Base-by-base conservation (phyloP, 192 early-diverging fungal species). In the Obelidium mucronatum region DNA sequence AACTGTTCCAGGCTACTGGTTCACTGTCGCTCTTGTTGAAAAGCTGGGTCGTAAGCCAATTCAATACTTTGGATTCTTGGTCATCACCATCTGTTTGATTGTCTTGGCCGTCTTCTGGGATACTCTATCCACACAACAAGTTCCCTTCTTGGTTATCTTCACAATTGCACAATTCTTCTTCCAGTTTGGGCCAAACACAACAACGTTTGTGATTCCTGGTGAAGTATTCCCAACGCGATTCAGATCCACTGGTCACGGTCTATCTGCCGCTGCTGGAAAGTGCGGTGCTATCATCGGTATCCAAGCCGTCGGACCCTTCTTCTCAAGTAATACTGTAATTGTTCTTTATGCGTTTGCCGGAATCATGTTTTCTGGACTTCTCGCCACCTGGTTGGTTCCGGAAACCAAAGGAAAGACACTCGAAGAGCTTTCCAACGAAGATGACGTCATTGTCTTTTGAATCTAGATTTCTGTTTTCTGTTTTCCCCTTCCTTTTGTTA, bases 1-100 rank as follows among this genome's bases (percentile, higher is more conserved):
- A 60, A 82, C 80, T 56, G 76, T 99, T 4, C 97, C 97, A 39
- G 97, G 97, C 52, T 99, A 98, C 91, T 96, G 93, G 94, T 85
- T 99, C 80, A 85, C 93, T 3, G 95, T 99, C 73, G 92, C 93
- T 67, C 83, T 91, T 24, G 92, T 99, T 48, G 97, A 99, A 66
- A 81, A 81, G 68, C 73, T 94, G 39, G 97, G 97, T 75, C 93
- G 97, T 77, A 96, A 94, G 79, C 80, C 78, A 24, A 99, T 99
- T 67, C 96, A 97, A 78, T 90, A 95, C 74, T 86, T 93, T 80
- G 97, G 97, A 68, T 98, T 97, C 80, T 84, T 59, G 11, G 83
- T 92, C 73, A 83, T 94, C 56, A 89, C 92, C 36, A 79, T 95
- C 30, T 79, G 94, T 74, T 95, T 95, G 73, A 78, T 89, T 58